A percentile compares a stretch with the other conserved stretches of the same genome.
These are phyloP conservation scores for Moricandia moricandioides DNA, from an alignment of 345 rosid species.

Conservation along the genomic window DNA sequence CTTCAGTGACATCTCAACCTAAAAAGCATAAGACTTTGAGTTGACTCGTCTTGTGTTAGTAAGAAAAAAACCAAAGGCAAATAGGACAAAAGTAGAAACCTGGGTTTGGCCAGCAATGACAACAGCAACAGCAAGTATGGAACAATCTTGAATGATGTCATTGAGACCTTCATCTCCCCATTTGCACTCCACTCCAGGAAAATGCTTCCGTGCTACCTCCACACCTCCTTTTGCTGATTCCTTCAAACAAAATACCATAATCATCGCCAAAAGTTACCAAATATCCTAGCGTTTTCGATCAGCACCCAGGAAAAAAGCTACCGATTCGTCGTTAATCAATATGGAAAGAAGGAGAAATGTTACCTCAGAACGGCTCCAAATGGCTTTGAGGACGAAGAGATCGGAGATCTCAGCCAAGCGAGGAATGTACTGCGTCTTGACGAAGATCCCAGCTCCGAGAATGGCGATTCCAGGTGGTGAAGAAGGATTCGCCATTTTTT, in stretches of 20 bases:
- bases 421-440: conserved; percentile 79
- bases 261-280: no score
- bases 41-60: background rate
- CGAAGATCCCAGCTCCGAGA: conserved; percentile 94
- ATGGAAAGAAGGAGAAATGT: background rate
- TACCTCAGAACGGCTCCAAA: conserved; percentile 96
- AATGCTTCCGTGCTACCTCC: conserved; percentile 71
- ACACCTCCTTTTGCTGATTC: conserved; percentile 81
- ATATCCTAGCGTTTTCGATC: no score
- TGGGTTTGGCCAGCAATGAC: conserved; percentile 88
- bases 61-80: background rate
- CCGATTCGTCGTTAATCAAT: background rate
- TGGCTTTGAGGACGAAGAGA: conserved; percentile 58
- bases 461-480: conserved; percentile 60
- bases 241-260: conserved; percentile 36
- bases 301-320: no score
- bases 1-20: conserved; percentile 79
- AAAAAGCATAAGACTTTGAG: conserved; percentile 11
- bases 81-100: conserved; percentile 41
- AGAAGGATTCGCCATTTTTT: conserved; percentile 45
- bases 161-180: conserved; percentile 88
- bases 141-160: conserved; percentile 61
- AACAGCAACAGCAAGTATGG: conserved; percentile 78
- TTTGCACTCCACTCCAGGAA: conserved; percentile 67
- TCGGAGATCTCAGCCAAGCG: conserved; percentile 80